These are phyloP conservation scores for Sedum album DNA, from an alignment of 164 flowering plant genomes.

Conservation along the genomic window DNA sequence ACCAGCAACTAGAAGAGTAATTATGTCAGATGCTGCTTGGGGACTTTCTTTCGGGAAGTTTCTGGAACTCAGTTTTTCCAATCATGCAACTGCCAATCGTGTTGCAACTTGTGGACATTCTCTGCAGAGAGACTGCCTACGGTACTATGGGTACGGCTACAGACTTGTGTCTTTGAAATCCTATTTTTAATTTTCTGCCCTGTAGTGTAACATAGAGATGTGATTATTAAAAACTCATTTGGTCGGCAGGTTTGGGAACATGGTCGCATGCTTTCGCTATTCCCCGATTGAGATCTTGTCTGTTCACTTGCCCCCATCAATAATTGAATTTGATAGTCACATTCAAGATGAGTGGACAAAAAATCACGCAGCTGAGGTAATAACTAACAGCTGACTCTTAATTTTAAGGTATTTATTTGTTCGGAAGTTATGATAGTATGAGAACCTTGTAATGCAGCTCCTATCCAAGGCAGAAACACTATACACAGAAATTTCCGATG, in stretches of 20 bases:
- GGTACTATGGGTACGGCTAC: conserved; percentile 69
- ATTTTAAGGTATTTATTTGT: not conserved
- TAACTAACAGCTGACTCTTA: not conserved
- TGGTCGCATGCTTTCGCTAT: conserved; percentile 86
- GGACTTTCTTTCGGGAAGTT: conserved; percentile 97
- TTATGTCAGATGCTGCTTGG: conserved; percentile 98
- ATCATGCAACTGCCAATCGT: conserved; percentile 90
- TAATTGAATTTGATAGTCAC: conserved; percentile 46
- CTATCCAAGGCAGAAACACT: conserved; percentile 48
- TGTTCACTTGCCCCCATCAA: conserved; percentile 65
- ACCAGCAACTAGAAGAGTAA: conserved; percentile 73
- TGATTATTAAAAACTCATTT: conserved; percentile 1
- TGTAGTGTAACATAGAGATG: not conserved
- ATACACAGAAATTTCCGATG: conserved; percentile 52
- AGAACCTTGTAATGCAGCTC: conserved; percentile 34
- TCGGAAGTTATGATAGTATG: not conserved
- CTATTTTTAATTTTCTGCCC: not conserved
- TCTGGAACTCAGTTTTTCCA: conserved; percentile 93
- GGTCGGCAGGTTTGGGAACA: conserved; percentile 63
- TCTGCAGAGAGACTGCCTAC: conserved; percentile 88
- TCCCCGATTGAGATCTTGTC: conserved; percentile 79
- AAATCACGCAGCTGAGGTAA: conserved; percentile 67
- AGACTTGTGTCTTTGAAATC: not conserved
- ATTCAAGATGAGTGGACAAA: conserved; percentile 49
- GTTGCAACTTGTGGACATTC: conserved; percentile 95